Conservation (phyloP, 257 asterid genomes). For the Solanum sparsipilum region DNA sequence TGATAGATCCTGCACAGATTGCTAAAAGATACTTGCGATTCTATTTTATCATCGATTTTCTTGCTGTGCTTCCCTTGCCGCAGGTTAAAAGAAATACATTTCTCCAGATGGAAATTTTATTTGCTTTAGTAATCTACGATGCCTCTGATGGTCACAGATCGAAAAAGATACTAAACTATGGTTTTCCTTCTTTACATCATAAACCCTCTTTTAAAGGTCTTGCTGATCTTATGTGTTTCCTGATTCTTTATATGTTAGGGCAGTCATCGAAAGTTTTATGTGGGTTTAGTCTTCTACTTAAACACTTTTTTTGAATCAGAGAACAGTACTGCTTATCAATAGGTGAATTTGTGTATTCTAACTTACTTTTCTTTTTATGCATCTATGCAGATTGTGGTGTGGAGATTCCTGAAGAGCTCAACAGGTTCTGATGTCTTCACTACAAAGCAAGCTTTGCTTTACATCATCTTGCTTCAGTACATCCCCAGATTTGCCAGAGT, state of each 20-base stretch:
- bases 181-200: background rate
- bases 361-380: background rate
- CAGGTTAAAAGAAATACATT: constrained; percentile 46
- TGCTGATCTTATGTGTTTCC: background rate
- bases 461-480: constrained; percentile 78
- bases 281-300: background rate
- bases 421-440: constrained; percentile 84
- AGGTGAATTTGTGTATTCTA: background rate
- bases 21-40: constrained; percentile 87
- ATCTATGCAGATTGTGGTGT: constrained; percentile 74
- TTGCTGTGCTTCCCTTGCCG: constrained; percentile 89
- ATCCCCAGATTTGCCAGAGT: constrained; percentile 69
- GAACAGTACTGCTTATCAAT: background rate
- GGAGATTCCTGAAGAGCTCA: constrained; percentile 83
- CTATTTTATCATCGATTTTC: constrained; percentile 82
- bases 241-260: background rate
- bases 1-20: constrained; percentile 81
- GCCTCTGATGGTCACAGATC: background rate
- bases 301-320: background rate
- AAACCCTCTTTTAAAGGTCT: background rate
- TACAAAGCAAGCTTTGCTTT: constrained; percentile 77
- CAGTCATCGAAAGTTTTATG: background rate
- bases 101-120: background rate
- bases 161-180: background rate
- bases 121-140: background rate